A percentile compares a stretch with the other conserved stretches of the same genome.
phyloP scores from a whole-genome alignment of 2,329 filamentous ascomycete genomes.

The Lachnellula subtilissima region DNA sequence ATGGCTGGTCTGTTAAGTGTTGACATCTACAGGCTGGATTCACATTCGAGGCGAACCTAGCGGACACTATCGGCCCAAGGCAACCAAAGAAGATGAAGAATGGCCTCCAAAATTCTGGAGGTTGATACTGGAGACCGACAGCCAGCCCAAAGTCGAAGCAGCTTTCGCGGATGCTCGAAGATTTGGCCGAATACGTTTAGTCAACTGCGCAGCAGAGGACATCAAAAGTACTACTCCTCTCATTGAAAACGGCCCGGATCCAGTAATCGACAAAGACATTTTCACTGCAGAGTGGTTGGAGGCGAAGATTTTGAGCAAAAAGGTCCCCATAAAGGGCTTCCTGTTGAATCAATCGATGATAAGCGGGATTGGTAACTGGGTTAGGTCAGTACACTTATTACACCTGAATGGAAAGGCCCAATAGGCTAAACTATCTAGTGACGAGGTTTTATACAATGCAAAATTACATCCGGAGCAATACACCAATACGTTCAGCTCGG shows the following conservation, averaged over 20 bases:
- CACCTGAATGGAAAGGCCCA: neutral
- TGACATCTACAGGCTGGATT: constrained; percentile 60
- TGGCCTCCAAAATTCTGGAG: constrained; percentile 95
- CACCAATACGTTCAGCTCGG: constrained; percentile 71
- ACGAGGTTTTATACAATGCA: constrained; percentile 89
- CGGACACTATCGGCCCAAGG: constrained; percentile 70
- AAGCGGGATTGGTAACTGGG: constrained; percentile 95
- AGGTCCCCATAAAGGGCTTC: constrained; percentile 83
- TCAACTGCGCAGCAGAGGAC: constrained; percentile 71
- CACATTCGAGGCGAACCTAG: constrained; percentile 77
- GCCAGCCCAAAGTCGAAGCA: constrained; percentile 49
- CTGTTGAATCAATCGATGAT: constrained; percentile 84
- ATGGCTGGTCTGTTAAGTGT: neutral
- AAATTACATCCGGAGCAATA: constrained; percentile 90
- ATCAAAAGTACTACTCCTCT: constrained; percentile 75
- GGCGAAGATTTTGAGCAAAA: constrained; percentile 67
- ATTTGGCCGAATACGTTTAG: constrained; percentile 72
- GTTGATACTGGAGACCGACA: constrained; percentile 66
- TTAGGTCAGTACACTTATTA: constrained; percentile 50
- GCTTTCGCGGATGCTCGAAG: constrained; percentile 83
- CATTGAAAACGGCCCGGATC: constrained; percentile 90
- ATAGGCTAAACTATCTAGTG: constrained; percentile 38
- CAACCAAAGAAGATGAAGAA: constrained; percentile 46
- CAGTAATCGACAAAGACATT: constrained; percentile 72
- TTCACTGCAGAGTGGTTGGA: constrained; percentile 73